phyloP scores from a whole-genome alignment of 2,329 filamentous ascomycete genomes.

The Monosporascus sp. region DNA sequence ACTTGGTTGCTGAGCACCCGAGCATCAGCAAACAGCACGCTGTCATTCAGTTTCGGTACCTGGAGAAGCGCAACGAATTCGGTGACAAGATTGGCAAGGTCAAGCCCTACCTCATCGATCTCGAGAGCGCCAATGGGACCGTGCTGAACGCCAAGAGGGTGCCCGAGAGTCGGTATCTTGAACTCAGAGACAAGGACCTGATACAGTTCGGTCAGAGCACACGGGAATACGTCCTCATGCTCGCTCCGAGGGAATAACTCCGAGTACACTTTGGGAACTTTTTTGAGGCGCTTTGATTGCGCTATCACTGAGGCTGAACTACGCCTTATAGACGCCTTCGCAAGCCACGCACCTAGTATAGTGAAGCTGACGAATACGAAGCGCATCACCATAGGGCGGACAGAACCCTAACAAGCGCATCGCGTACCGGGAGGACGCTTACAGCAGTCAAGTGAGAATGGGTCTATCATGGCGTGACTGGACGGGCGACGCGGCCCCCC shows the following conservation, averaged over 20 bases:
- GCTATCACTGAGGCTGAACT: background rate
- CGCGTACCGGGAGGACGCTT: no score
- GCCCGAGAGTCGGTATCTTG: constrained; percentile 73
- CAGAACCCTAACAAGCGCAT: no score
- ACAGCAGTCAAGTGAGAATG: no score
- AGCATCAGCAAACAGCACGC: constrained; percentile 95
- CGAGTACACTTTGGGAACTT: background rate
- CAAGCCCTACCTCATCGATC: constrained; percentile 84
- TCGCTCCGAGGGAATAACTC: constrained; percentile 48
- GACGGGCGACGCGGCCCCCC: no score
- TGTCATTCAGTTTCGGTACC: constrained; percentile 85
- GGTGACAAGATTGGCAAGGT: constrained; percentile 77
- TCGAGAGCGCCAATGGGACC: constrained; percentile 92
- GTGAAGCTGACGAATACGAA: no score
- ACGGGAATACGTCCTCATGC: constrained; percentile 93
- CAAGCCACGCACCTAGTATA: no score
- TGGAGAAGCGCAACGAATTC: constrained; percentile 78
- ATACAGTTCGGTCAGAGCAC: constrained; percentile 82
- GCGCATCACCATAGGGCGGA: no score
- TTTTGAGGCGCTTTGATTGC: background rate
- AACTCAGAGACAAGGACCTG: constrained; percentile 84
- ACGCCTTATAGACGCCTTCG: no score
- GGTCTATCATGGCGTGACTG: no score
- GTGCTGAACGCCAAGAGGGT: constrained; percentile 70
- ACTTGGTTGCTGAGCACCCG: constrained; percentile 80